Base-by-base conservation (phyloP, 495 filamentous ascomycete species). In the Tuber magnatum region DNA sequence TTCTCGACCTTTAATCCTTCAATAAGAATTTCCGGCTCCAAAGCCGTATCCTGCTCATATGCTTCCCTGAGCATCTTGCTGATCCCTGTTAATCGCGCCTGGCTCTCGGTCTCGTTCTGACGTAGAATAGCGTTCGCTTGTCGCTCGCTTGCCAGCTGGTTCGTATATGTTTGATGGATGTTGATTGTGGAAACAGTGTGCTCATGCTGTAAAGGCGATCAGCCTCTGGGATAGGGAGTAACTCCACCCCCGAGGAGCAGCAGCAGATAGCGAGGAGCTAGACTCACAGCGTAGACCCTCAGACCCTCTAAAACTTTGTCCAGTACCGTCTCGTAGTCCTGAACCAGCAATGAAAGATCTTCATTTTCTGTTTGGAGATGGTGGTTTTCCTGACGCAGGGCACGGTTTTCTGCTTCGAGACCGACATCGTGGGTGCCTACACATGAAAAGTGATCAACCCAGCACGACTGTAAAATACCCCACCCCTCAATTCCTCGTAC, bases 291-390 rank as follows among this genome's bases (percentile, higher is more conserved):
- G 72, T 82, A 82, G 56, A 82, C 70, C 22, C 81, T 75, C 42
- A 82, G 74, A 35, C 81, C 81, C 73, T 82, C 81, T 46, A 82
- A 70, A 69, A 82, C 81, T 44, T 82, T 82, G 73, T 82, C 81
- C 32, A 82, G 74, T 70, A 82, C 81, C n/a, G 74, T 75, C 70
- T 77, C 81, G 61, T 82, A 82, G 74, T 82, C 81, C 56, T 77
- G 75, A 35, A 76, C 78, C 43, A 82, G 72, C 12, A 79, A 56
- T 48, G 61, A 74, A 18, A 82, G 76, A 68, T 82, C 81, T n/a
- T 82, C 81, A 48, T 82, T 82, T 68, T 82, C 81, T 40, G 78
- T 70, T 51, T 79, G 77, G 18, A 80, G 74, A 56, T 83, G 76
- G 69, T 76, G 73, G 69, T 84, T 77, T 73, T 84, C 77, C 72